A percentile compares a stretch with the other conserved stretches of the same genome.
Evolutionary conservation across 176 grass and related monocot species (phyloP).

Genomic region (Oryza brachyantha): DNA sequence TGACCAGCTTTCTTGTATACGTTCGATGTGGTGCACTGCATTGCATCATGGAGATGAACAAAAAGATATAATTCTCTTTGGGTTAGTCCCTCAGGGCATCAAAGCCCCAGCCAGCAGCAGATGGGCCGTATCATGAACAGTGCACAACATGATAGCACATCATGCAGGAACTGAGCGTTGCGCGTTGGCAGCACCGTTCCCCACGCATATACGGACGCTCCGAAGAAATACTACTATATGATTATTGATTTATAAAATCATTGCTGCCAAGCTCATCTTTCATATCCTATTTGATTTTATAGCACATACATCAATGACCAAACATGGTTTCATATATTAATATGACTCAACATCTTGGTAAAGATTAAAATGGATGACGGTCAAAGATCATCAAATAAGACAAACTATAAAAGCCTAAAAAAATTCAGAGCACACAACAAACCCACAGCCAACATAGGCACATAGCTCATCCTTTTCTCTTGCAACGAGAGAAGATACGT

Average conservation of each 20-base stretch:
- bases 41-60: constrained; percentile 24
- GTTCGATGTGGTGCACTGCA: constrained; percentile 23
- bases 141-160: constrained; percentile 9
- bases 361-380: neutral
- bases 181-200: neutral
- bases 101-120: neutral
- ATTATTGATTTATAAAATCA: neutral
- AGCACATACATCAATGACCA: neutral
- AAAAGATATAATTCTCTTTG: constrained; percentile 36
- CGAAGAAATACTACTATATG: neutral
- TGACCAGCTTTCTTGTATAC: constrained; percentile 45
- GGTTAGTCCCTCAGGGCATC: constrained; percentile 14
- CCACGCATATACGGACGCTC: neutral
- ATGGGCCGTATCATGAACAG: constrained; percentile 9
- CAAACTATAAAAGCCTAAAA: neutral
- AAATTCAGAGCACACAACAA: neutral
- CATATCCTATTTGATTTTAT: neutral
- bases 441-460: neutral
- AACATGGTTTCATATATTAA: neutral
- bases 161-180: neutral
- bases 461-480: neutral
- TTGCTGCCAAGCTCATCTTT: too few relatives aligned
- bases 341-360: neutral
- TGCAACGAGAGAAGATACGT: neutral
- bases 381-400: neutral